Evolutionary conservation across 2,329 filamentous ascomycete genomes (phyloP).

Genomic region (Beauveria pseudobassiana): DNA sequence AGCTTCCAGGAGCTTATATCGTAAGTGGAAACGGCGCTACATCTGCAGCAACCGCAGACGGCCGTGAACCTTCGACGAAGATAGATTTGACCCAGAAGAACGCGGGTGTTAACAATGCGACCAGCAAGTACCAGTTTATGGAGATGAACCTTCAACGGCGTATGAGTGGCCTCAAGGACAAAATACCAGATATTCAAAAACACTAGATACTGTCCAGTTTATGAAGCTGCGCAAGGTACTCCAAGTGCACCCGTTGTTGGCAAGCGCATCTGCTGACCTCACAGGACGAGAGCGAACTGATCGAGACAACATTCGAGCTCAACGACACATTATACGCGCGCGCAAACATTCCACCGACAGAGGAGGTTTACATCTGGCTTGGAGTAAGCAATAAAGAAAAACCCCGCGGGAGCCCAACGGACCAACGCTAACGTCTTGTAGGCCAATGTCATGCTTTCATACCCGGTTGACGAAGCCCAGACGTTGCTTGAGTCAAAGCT

Average conservation of each 20-base stretch:
- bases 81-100: not conserved
- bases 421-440: constrained; percentile 34
- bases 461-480: constrained; percentile 83
- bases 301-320: constrained; percentile 91
- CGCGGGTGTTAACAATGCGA: constrained; percentile 11
- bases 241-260: not conserved
- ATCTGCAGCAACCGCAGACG: not conserved
- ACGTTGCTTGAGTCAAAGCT: constrained; percentile 70
- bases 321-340: constrained; percentile 94
- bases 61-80: not conserved
- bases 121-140: constrained; percentile 99
- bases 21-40: constrained; percentile 39
- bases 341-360: constrained; percentile 70
- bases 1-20: constrained; percentile 92
- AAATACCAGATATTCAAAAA: constrained; percentile 98
- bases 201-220: constrained; percentile 83
- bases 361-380: constrained; percentile 97
- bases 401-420: not conserved
- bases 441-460: constrained; percentile 97
- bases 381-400: constrained; percentile 47
- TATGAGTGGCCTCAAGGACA: constrained; percentile 75
- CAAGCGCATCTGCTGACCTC: constrained; percentile 14
- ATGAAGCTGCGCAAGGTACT: constrained; percentile 65
- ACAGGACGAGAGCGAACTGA: constrained; percentile 53
- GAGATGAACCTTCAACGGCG: constrained; percentile 85